Evolutionary conservation across 139 green algal species (phyloP).

Genomic region (Trebouxia sp.): DNA sequence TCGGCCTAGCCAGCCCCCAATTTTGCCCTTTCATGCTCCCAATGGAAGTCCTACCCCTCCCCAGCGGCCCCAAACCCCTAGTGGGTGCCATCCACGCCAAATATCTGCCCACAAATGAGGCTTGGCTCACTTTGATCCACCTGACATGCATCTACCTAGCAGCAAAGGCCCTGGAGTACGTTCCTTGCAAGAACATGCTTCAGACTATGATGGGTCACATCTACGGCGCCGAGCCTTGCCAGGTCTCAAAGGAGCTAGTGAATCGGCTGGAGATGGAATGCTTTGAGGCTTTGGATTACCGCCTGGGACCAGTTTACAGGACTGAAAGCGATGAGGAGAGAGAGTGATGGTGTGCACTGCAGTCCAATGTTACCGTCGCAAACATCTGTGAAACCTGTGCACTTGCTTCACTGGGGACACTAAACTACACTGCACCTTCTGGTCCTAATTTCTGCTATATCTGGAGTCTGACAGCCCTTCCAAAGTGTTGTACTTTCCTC

Average conservation of each 20-base stretch:
- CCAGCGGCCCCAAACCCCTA: not conserved
- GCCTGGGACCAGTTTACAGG: slow-evolving; percentile 25
- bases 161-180: slow-evolving; percentile 33
- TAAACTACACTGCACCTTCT: no score
- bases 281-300: slow-evolving; percentile 28
- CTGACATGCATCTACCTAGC: slow-evolving; percentile 42
- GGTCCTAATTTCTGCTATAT: no score
- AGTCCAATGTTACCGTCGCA: no score
- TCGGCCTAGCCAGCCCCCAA: not conserved
- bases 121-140: slow-evolving; percentile 26
- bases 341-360: not conserved
- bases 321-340: not conserved
- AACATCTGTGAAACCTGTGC: no score
- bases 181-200: slow-evolving; percentile 35
- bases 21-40: slow-evolving; percentile 24
- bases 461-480: no score
- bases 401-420: no score
- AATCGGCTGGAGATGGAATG: slow-evolving; percentile 28
- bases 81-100: not conserved
- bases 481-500: no score
- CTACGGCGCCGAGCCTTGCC: slow-evolving; percentile 5
- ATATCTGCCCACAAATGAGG: slow-evolving; percentile 15
- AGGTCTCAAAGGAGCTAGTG: not conserved
- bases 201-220: slow-evolving; percentile 36
- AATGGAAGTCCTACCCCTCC: not conserved